phyloP scores from a whole-genome alignment of 768 basidiomycete species.

The Serendipita indica region DNA sequence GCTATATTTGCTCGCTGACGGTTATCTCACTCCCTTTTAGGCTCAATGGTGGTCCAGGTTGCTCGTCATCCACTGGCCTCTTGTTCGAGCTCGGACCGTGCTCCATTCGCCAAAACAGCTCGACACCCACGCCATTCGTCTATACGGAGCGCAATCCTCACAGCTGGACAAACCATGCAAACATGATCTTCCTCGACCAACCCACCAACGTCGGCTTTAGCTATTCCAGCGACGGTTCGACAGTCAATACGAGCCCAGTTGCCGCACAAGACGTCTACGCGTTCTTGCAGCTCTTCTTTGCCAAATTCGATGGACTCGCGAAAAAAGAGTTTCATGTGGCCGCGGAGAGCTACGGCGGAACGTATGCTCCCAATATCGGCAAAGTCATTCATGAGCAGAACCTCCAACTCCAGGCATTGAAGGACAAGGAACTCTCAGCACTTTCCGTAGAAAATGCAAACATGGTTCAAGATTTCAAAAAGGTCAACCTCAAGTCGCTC shows the following conservation, averaged over 20 bases:
- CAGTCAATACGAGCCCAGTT: constrained; percentile 64
- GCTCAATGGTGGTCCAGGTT: constrained; percentile 58
- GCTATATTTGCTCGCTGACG: neutral
- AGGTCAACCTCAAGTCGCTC: constrained; percentile 69
- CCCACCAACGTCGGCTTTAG: constrained; percentile 87
- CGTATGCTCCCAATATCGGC: constrained; percentile 10
- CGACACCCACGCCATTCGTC: constrained; percentile 15
- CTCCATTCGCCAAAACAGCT: constrained; percentile 55
- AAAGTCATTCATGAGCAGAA: constrained; percentile 5
- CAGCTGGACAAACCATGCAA: constrained; percentile 70
- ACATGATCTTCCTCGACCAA: constrained; percentile 36
- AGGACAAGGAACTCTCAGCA: constrained; percentile 19
- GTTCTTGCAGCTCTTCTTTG: constrained; percentile 67
- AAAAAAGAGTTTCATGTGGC: constrained; percentile 60
- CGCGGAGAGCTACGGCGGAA: constrained; percentile 52
- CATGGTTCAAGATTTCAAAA: constrained; percentile 32
- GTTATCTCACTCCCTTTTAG: neutral
- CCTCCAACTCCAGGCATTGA: neutral
- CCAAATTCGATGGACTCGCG: constrained; percentile 61
- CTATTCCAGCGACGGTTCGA: constrained; percentile 59
- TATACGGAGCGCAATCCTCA: constrained; percentile 39
- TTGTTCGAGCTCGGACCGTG: constrained; percentile 92
- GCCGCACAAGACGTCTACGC: constrained; percentile 85
- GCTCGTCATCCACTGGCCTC: constrained; percentile 55
- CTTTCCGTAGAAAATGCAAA: constrained; percentile 22